Evolutionary conservation across 495 filamentous ascomycete species (phyloP), one percentile per base, ranked within the genome.

Genomic region (Penicillium pulvis): DNA sequence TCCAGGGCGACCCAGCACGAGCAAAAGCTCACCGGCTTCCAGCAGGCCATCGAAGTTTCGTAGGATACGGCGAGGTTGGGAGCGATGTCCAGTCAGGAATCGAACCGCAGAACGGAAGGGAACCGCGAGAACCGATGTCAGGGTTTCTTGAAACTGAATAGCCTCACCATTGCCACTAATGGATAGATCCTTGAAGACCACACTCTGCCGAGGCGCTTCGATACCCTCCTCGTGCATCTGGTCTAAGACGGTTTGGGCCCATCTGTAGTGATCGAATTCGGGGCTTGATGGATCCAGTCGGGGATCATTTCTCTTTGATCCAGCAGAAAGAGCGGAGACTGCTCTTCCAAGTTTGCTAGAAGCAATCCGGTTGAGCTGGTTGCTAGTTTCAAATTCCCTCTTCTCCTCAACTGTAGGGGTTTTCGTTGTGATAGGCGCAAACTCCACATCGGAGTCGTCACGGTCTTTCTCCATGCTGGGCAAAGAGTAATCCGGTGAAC

Each of bases 231-330:
- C 73, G 23, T 71, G 66, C 6, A 70, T 56, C 14, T 64, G 45
- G 48, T 56, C 59, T 31, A 77, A 26, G 1, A 70, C 62, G 64
- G 75, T 71, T 67, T 81, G 64, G 5, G 77, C 71, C 83, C 83
- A 86, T 57, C 75, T 68, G 28, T 79, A 70, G 6, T 81, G 74
- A 66, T 82, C 78, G 64, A 86, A 86, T 55, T 83, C 70, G 0
- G 74, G 67, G 41, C 68, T 75, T 46, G 65, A 67, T 41, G 83
- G 83, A 67, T 86, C 79, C 12, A 85, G 64, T 4, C 73, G 66
- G 0, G 81, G 77, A 53, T 81, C 80, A 20, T 59, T 52, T 48
- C 66, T 60, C 17, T 56, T 67, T 8, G 58, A 49, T 12, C 60
- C 43, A 14, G 51, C 53, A 1, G 70, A 73, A 14, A 69, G 36